Evolutionary conservation across 75 land plant genomes (phyloP), one percentile per base, ranked within the genome.

Genomic region (Gnetum montanum): DNA sequence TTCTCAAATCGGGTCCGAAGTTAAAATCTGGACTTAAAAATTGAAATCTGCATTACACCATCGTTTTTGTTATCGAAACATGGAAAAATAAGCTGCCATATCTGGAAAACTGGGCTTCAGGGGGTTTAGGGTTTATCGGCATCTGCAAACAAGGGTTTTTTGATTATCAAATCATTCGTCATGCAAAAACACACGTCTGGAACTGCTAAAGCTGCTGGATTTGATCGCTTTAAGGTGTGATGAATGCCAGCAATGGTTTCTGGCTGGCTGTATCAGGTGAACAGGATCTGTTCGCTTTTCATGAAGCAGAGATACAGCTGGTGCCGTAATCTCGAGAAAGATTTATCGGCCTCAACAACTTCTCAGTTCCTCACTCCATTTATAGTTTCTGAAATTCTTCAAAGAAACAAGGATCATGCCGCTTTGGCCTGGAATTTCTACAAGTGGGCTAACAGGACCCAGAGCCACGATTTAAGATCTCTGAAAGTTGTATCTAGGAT

Each of bases 391-490:
- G 55, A 53, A 10, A 36, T 53, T 33, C 55, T 53, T 18, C 23
- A 33, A 1, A 33, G 15, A 19, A 53, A 53, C 20, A 34, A 30
- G 22, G 22, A 53, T 0, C 12, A 53, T 18, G 34, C 55, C 22
- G 19, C 36, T 19, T n/a, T 53, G 26, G 55, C 55, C 4, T 53
- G 55, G 55, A 22, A 31, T 27, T 53, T 53, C 34, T 53, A 19
- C 34, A 53, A 53, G 23, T 53, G 55, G 55, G 55, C 36, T 31
- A 25, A 25, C 10, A 34, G 29, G 16, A 18, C 8, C 3, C 15
- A 8, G 31, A 30, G 30, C 10, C 37, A 33, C 23, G 11, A 36
- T 31, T 33, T 34, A 12, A 0, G 4, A 22, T 8, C 37, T n/a
- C 4, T 53, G 3, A 53, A 13, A 22, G 34, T 12, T 15, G 3